Base-by-base conservation (phyloP, 2,329 filamentous ascomycete species). In the Colletotrichum sp. region DNA sequence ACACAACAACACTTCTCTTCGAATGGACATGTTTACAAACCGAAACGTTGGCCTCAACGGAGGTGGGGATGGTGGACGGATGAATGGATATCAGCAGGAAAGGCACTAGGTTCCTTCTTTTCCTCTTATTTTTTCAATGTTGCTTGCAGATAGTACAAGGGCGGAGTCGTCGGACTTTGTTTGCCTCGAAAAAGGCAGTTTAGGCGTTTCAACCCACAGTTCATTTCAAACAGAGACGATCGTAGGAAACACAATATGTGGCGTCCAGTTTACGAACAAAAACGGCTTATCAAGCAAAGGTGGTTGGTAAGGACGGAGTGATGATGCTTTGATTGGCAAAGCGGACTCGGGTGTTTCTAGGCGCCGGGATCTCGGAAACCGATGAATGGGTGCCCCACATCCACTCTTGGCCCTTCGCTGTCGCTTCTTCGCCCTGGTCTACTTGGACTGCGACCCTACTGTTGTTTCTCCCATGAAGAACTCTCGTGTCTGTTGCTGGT, bases 301-400 rank as follows among this genome's bases (percentile, higher is more conserved):
- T 64, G 43, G 21, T 24, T 36, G 58, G 26, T 16, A 32, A 18
- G 60, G 28, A 15, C 30, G 6, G 21, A 38, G 60, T 67, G 63
- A 66, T 52, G 63, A 66, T 66, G 34, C 63, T 48, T 66, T 48
- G 63, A 66, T 34, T 66, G 10, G 30, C 15, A 24, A 65, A 28
- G 16, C 30, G 48, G 48, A 67, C 28, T 67, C 48, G 65, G 72
- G 52, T 36, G 58, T 65, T 71, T 65, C 32, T 28, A 12, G 65
- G 43, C 43, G 28, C 72, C 34, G 61, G 61, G 71, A 30, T 28
- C n/a, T 74, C 60, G 72, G 72, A 74, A 71, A 36, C 55, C 48
- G 55, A 74, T 18, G 18, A 13, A 21, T 48, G n/a, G 3, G 43
- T 3, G 24, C 21, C 34, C 66, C 71, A 64, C 57, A 9, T 16